These are phyloP conservation scores for Hypoxylon fuscum DNA, from an alignment of 495 filamentous ascomycete species.

Conservation along the genomic window DNA sequence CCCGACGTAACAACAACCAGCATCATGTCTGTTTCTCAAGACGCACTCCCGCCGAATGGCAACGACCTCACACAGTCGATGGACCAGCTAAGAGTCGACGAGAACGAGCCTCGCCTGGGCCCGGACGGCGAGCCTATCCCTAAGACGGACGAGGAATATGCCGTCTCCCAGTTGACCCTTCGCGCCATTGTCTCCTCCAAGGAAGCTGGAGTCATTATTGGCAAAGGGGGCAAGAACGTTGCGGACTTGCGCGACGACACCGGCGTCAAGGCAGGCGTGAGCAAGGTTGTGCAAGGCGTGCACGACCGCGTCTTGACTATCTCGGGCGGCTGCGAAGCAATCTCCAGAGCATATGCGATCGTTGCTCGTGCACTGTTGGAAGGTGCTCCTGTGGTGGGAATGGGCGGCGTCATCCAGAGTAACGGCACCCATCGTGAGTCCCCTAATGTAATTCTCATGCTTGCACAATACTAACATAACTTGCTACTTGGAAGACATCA, in stretches of 20 bases:
- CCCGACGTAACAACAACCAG: neutral
- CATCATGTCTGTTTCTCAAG: conserved; percentile 61
- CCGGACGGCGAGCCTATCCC: conserved; percentile 75
- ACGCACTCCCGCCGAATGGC: conserved; percentile 51
- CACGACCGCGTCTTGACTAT: conserved; percentile 97
- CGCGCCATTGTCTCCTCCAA: conserved; percentile 98
- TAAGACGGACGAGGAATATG: conserved; percentile 96
- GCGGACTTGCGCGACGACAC: conserved; percentile 97
- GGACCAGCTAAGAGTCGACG: conserved; percentile 57
- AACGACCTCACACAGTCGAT: conserved; percentile 55
- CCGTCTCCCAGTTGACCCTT: conserved; percentile 86
- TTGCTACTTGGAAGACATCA: conserved; percentile 71
- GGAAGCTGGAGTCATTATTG: conserved; percentile 98
- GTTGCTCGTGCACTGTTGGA: conserved; percentile 91
- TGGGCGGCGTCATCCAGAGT: conserved; percentile 84
- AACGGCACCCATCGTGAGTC: conserved; percentile 94
- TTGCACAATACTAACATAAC: conserved; percentile 34
- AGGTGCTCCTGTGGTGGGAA: conserved; percentile 91
- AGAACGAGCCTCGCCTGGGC: conserved; percentile 65
- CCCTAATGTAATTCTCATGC: neutral
- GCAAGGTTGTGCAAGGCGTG: conserved; percentile 97
- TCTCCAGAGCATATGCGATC: conserved; percentile 90
- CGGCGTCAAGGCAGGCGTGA: conserved; percentile 95
- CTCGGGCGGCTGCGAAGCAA: conserved; percentile 83
- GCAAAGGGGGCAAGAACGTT: conserved; percentile 98